Percentiles rank a stretch among this genome's conserved stretches.
Conservation (phyloP, 2,329 filamentous ascomycete species). For the Rhinocladiella similis region DNA sequence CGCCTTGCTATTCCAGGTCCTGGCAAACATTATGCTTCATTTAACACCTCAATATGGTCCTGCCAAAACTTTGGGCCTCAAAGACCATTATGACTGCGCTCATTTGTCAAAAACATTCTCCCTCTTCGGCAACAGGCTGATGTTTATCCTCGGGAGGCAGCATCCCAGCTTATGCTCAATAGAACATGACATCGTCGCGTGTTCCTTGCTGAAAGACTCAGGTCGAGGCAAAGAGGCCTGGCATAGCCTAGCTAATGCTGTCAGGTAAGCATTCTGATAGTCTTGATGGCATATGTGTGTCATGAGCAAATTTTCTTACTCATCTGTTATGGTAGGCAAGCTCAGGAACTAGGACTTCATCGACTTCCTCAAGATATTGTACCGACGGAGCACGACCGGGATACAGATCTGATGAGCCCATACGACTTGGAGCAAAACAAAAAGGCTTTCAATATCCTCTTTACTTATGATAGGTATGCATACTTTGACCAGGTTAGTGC, state of each 20-base stretch:
- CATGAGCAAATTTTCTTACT: background rate
- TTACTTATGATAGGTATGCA: slow-evolving; percentile 9
- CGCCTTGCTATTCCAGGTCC: slow-evolving; percentile 10
- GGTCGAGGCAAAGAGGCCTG: slow-evolving; percentile 12
- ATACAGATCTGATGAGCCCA: background rate
- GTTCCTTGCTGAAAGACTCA: slow-evolving; percentile 10
- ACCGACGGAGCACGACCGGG: background rate
- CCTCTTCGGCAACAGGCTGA: slow-evolving; percentile 1
- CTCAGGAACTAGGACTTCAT: slow-evolving; percentile 14
- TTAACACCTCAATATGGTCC: background rate
- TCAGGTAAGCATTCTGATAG: slow-evolving; percentile 6
- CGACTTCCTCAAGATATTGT: background rate
- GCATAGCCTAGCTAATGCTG: slow-evolving; percentile 5
- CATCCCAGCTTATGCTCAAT: slow-evolving; percentile 8
- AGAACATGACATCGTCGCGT: slow-evolving; percentile 6
- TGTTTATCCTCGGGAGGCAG: slow-evolving; percentile 9
- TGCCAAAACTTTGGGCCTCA: slow-evolving; percentile 3
- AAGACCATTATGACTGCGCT: slow-evolving; percentile 1
- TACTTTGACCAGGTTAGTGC: background rate
- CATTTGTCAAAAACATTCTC: slow-evolving; percentile 5
- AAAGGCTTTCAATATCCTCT: slow-evolving; percentile 5
- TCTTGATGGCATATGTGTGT: background rate
- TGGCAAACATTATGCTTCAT: slow-evolving; percentile 5
- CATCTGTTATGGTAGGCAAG: slow-evolving; percentile 5
- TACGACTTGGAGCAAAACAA: slow-evolving; percentile 10